phyloP scores from a whole-genome alignment of 2,329 filamentous ascomycete species.

The Trichophaea hybrida region DNA sequence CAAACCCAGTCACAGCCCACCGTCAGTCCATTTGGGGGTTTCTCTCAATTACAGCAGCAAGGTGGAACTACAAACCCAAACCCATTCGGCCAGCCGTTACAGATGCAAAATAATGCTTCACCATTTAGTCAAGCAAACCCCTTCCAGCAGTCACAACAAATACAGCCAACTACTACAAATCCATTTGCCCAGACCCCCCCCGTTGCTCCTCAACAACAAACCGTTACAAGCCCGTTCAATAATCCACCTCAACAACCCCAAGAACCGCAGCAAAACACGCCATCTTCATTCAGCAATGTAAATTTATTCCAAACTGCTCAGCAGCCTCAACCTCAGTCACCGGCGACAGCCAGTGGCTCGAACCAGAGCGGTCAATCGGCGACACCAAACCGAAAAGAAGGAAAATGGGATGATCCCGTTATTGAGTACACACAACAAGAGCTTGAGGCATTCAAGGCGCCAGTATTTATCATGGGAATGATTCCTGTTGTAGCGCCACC shows the following conservation, averaged over 20 bases:
- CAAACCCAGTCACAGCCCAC: neutral
- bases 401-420: conserved; percentile 23
- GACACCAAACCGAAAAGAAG: conserved; percentile 3
- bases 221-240: neutral
- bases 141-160: conserved; percentile 11
- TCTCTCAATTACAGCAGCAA: neutral
- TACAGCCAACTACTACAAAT: neutral
- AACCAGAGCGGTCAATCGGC: neutral
- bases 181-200: neutral
- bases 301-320: conserved; percentile 16
- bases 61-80: neutral
- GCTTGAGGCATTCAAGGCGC: conserved; percentile 12
- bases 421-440: conserved; percentile 17
- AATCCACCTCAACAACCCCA: neutral
- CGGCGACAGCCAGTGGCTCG: neutral
- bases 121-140: conserved; percentile 6
- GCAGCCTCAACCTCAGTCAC: conserved; percentile 1
- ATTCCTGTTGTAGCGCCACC: conserved; percentile 22
- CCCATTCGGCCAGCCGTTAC: conserved; percentile 2
- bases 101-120: neutral
- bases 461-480: conserved; percentile 15
- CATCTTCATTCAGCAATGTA: conserved; percentile 14
- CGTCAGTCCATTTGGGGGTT: neutral
- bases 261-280: neutral
- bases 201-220: neutral